Base-by-base conservation (phyloP, 75 land plant species). In the Picea glauca region DNA sequence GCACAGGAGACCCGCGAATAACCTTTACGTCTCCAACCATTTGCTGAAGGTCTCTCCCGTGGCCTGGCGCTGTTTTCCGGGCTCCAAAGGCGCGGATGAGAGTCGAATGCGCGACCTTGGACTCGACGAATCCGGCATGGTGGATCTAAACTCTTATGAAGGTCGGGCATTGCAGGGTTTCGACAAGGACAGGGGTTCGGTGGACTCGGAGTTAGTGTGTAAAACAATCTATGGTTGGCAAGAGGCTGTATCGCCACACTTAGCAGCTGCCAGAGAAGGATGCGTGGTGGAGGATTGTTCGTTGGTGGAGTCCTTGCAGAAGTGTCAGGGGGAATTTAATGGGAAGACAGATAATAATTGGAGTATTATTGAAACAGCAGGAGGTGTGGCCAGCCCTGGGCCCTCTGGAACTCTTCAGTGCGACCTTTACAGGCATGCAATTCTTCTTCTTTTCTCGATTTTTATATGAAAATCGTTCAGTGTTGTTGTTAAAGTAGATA, bases 311-410 rank as follows among this genome's bases (percentile, higher is more conserved):
- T 32, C 63, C 65, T 23, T 90, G 78, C 82, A 76, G 59, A 80
- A 73, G 26, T 81, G 86, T 78, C 67, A 87, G 80, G 50, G 32
- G n/a, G 77, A 26, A 33, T 64, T 14, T 13, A 32, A 18, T 4
- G 30, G 9, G 20, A 62, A 54, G 23, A 26, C 21, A 35, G 70
- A 79, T 46, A 23, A 32, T 60, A 15, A 31, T 35, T 85, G 86
- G 85, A 86, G 83, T 21, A 75, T 96, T 23, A 67, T 96, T 67
- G 99, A 96, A 84, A 96, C 99, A 58, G 98, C 99, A 33, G 99
- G 99, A 9, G 99, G 99, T 35, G 95, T 96, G 68, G 99, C 99
- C 4, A 96, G 99, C 58, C 99, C 99, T 9, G 99, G 94, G 15
- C 98, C 99, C 4, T 89, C 93, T 6, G 99, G 99, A 21, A 79